phyloP scores from a whole-genome alignment of 805 yeast genomes.

The Wickerhamia fluorescens region DNA sequence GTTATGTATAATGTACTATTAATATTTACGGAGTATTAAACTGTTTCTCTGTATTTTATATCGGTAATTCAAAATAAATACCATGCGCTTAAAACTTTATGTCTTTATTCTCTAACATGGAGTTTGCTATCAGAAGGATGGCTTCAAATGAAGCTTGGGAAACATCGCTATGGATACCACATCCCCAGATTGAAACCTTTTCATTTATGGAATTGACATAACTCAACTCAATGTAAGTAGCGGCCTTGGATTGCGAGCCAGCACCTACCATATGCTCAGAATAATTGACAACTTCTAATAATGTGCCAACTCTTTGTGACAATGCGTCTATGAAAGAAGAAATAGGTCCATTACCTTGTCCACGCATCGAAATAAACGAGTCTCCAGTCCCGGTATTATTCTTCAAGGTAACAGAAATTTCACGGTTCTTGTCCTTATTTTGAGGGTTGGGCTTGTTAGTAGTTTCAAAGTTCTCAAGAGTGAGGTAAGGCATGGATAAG shows the following conservation, averaged over 20 bases:
- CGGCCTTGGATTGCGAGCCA: conserved; percentile 68
- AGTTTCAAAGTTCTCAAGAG: conserved; percentile 18
- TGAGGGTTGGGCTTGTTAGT: too few species aligned
- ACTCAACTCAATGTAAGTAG: conserved; percentile 58
- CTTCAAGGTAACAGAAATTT: conserved; percentile 14
- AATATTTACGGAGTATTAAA: too few species aligned
- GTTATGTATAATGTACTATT: too few species aligned
- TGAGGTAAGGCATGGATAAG: conserved; percentile 21
- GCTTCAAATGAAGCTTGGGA: conserved; percentile 34
- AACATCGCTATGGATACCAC: conserved; percentile 38
- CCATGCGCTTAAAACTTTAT: too few species aligned
- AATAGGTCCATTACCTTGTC: conserved; percentile 74
- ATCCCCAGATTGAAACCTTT: conserved; percentile 34
- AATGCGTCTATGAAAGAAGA: conserved; percentile 66
- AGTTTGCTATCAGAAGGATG: conserved; percentile 18
- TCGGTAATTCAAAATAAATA: too few species aligned
- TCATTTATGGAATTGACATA: conserved; percentile 26
- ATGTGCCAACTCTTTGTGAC: conserved; percentile 42
- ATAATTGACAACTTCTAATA: conserved; percentile 59
- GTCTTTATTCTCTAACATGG: conserved; percentile 21
- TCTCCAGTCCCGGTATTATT: conserved; percentile 7
- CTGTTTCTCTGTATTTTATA: too few species aligned
- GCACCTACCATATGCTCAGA: conserved; percentile 69
- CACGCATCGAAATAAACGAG: conserved; percentile 30
- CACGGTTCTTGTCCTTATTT: conserved; percentile 15